Conservation (phyloP, 495 filamentous ascomycete genomes). For the Niebla homalea region DNA sequence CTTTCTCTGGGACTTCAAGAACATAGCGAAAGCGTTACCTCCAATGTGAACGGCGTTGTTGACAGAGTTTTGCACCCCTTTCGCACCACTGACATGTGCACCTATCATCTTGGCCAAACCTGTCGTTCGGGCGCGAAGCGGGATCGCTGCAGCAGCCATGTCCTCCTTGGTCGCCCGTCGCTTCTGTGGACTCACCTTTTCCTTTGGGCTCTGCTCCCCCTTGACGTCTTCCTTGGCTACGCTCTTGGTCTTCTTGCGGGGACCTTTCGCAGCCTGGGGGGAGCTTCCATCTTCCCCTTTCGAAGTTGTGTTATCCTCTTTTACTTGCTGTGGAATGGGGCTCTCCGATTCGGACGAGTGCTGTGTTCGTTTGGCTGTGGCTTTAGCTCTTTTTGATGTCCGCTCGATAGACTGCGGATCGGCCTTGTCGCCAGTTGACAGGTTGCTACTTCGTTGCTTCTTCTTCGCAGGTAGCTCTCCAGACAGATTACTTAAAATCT, state of each 20-base stretch:
- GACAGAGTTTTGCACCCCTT: constrained; percentile 37
- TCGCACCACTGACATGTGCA: constrained; percentile 80
- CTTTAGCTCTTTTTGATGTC: too few relatives aligned
- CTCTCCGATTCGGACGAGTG: too few relatives aligned
- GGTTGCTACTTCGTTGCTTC: too few relatives aligned
- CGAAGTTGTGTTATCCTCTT: too few relatives aligned
- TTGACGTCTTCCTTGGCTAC: neutral
- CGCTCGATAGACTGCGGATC: too few relatives aligned
- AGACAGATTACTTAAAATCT: too few relatives aligned
- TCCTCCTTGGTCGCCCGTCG: constrained; percentile 29
- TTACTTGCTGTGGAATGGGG: too few relatives aligned
- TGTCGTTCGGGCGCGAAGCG: constrained; percentile 52
- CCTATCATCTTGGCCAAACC: constrained; percentile 74
- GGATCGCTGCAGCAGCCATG: constrained; percentile 39
- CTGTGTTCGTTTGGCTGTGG: too few relatives aligned
- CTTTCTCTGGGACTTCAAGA: constrained; percentile 90
- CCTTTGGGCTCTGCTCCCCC: constrained; percentile 8
- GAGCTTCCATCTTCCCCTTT: too few relatives aligned
- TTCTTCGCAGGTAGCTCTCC: too few relatives aligned
- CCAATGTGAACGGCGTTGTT: constrained; percentile 24
- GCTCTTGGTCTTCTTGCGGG: neutral
- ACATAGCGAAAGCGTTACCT: constrained; percentile 84
- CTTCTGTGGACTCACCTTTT: neutral
- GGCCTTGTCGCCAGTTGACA: too few relatives aligned
- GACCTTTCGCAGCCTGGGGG: neutral